Base-by-base conservation (phyloP, 805 yeast species). In the Candida schatavii region DNA sequence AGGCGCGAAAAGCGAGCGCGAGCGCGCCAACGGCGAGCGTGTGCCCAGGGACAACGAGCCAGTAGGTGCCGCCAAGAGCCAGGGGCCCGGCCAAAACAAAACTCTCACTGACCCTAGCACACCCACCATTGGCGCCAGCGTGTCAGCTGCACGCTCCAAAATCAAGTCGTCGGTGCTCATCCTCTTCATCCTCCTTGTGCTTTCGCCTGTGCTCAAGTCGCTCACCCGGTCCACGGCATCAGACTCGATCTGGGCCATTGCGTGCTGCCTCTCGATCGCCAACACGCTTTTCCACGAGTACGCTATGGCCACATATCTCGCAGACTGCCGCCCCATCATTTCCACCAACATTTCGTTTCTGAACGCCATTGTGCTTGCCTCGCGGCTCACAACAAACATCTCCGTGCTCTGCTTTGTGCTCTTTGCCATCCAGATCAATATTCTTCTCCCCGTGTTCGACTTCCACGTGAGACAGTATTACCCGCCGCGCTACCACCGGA, bases 211-310 rank as follows among this genome's bases (percentile, higher is more conserved):
- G 1, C 73, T 93, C 38, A 85, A 87, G 51, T 88, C 97, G 0
- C 71, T 93, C 33, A 88, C 97, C 0, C 80, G 81, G 52, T 85
- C 96, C 0, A 88, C 97, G 0, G 80, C 97, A 0, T 84, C 93
- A 0, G 98, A 93, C 65, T 88, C 97, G 13, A 88, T 93, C 45
- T 91, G 98, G 97, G 89, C 96, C 0, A 62, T 93, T 3, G 79
- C 95, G 5, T 80, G 83, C 36, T 84, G 96, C 81, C 68, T 93
- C 13, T 81, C 86, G 25, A 51, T 88, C 9, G 66, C 81, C 34
- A 88, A 88, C 52, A 65, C 89, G 2, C 55, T 82, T 20, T 72
- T 81, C 51, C 81, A 83, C 55, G 87, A 87, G 61, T 83, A 85
- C 58, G 74, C 85, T 28, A 68, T 76, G 53, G 26, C 39, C 13